Conservation (phyloP, 352 stramenopile species). For the Pythium aristosporum region DNA sequence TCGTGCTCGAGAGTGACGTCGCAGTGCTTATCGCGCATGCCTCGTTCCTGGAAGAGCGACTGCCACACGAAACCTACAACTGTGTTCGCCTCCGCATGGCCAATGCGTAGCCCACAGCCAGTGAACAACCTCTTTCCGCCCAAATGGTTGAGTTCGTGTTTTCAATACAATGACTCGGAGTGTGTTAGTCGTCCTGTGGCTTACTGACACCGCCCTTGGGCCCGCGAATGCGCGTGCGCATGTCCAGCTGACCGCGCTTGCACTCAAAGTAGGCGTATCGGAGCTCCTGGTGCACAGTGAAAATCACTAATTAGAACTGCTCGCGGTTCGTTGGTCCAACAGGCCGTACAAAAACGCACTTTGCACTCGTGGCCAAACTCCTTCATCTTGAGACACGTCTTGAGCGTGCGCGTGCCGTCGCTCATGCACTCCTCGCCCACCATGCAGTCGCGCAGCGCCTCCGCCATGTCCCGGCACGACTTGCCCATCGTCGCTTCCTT, state of each 20-base stretch:
- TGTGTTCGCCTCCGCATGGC: neutral
- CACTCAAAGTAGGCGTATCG: slow-evolving; percentile 85
- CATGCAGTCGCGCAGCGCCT: slow-evolving; percentile 82
- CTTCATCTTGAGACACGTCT: slow-evolving; percentile 71
- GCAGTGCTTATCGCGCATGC: slow-evolving; percentile 16
- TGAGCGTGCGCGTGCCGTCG: slow-evolving; percentile 69
- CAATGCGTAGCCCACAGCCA: too few relatives aligned
- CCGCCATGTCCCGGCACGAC: slow-evolving; percentile 80
- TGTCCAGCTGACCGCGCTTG: slow-evolving; percentile 81
- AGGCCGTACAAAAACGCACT: slow-evolving; percentile 27
- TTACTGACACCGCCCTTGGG: slow-evolving; percentile 74
- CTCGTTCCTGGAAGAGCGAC: neutral
- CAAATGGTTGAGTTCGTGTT: too few relatives aligned
- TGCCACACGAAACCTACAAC: neutral
- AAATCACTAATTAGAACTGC: neutral
- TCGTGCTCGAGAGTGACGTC: slow-evolving; percentile 47
- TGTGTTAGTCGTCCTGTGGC: slow-evolving; percentile 23
- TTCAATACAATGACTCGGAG: neutral
- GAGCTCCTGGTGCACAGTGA: slow-evolving; percentile 43
- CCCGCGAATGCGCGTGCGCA: slow-evolving; percentile 78
- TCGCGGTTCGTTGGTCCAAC: neutral
- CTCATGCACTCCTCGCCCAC: slow-evolving; percentile 73
- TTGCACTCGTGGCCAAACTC: slow-evolving; percentile 72
- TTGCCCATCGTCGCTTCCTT: slow-evolving; percentile 55
- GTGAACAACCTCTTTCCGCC: too few relatives aligned